Conservation (phyloP, 2,329 filamentous ascomycete species). For the Scedosporium dehoogii region DNA sequence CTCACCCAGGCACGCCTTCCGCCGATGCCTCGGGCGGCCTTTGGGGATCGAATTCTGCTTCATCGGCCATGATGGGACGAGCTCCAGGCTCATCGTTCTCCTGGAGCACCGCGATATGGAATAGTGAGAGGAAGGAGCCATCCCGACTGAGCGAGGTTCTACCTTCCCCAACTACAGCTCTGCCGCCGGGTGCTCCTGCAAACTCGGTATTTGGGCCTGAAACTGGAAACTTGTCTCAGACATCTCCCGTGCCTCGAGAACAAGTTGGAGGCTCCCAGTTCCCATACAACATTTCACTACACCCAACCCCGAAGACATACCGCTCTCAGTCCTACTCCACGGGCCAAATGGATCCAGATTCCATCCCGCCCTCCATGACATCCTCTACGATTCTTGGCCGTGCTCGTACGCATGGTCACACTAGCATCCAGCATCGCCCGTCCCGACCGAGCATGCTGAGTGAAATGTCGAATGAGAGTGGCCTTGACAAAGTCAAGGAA, state of each 20-base stretch:
- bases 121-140: constrained; percentile 66
- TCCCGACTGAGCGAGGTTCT: constrained; percentile 67
- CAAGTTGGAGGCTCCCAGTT: constrained; percentile 54
- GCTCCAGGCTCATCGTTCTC: constrained; percentile 49
- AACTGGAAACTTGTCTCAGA: constrained; percentile 28
- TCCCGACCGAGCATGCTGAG: constrained; percentile 70
- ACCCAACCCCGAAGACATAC: constrained; percentile 86
- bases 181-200: constrained; percentile 31
- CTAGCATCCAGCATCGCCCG: constrained; percentile 68
- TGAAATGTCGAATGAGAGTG: constrained; percentile 55
- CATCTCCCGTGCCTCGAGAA: constrained; percentile 41
- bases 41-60: constrained; percentile 45
- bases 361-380: constrained; percentile 24
- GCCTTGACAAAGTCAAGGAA: constrained; percentile 58
- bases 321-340: constrained; percentile 96
- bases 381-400: constrained; percentile 42
- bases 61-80: constrained; percentile 36
- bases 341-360: constrained; percentile 72
- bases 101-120: constrained; percentile 80
- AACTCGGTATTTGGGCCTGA: constrained; percentile 42
- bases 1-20: constrained; percentile 72
- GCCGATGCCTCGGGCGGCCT: constrained; percentile 46
- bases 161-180: constrained; percentile 61
- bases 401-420: constrained; percentile 41
- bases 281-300: constrained; percentile 77